Evolutionary conservation across 345 rosid genomes (phyloP).

Genomic region (Hypericum perforatum): DNA sequence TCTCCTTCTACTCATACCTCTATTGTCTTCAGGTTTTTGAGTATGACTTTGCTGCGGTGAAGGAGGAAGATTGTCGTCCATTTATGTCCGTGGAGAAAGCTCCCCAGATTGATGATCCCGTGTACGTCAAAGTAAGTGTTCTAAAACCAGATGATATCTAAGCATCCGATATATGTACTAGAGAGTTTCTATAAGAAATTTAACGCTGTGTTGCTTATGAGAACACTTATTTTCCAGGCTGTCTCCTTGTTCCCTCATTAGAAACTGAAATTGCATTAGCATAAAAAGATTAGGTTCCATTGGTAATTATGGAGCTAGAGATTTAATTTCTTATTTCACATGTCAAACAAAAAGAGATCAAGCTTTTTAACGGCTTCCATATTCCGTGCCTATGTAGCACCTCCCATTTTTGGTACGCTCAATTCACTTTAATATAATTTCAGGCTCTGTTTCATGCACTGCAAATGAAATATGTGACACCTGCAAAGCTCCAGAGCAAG

Average conservation of each 20-base stretch:
- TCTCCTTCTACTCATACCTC: constrained; percentile 7
- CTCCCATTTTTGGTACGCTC: constrained; percentile 5
- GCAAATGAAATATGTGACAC: constrained; percentile 63
- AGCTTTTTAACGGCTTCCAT: too few species aligned
- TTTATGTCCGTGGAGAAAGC: constrained; percentile 27
- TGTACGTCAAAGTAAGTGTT: constrained; percentile 68
- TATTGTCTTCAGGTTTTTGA: constrained; percentile 28
- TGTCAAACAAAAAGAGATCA: too few species aligned
- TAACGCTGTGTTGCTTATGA: too few species aligned
- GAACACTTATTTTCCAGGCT: too few species aligned
- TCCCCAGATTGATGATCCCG: constrained; percentile 37
- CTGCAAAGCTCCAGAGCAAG: constrained; percentile 63
- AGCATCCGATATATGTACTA: too few species aligned
- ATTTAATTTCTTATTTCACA: too few species aligned
- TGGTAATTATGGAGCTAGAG: too few species aligned
- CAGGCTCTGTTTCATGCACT: constrained; percentile 84
- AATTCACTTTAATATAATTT: constrained; percentile 10
- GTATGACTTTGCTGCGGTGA: constrained; percentile 52
- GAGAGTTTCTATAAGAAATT: too few species aligned
- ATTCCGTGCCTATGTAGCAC: background rate
- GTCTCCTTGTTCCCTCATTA: too few species aligned
- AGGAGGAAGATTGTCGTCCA: constrained; percentile 57
- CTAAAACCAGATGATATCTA: background rate
- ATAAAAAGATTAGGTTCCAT: too few species aligned
- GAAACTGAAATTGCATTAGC: too few species aligned